phyloP scores from a whole-genome alignment of 495 filamentous ascomycete species.

The Neurospora discreta region DNA sequence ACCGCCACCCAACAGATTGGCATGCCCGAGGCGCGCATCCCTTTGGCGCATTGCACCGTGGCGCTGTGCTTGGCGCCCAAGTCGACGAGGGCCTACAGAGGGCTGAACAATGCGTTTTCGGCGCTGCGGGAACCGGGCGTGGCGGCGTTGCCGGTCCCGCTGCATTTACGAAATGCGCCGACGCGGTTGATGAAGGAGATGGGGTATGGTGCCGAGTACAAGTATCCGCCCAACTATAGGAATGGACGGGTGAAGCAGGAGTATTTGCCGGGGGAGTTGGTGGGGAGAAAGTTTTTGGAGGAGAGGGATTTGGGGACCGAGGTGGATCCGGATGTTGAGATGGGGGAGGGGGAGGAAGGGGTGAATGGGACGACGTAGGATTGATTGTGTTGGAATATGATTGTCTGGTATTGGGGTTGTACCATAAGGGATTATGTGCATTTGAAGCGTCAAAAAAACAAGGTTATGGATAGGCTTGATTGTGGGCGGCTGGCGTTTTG shows the following conservation, averaged over 20 bases:
- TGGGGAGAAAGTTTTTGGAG: slow-evolving; percentile 64
- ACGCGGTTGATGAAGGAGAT: slow-evolving; percentile 88
- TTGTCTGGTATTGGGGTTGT: too few species aligned
- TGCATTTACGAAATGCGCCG: slow-evolving; percentile 85
- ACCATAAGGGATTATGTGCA: neutral
- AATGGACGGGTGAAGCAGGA: slow-evolving; percentile 82
- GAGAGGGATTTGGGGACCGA: slow-evolving; percentile 68
- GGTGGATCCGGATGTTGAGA: slow-evolving; percentile 50
- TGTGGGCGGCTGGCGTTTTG: neutral
- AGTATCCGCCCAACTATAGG: slow-evolving; percentile 85
- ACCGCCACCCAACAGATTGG: slow-evolving; percentile 82
- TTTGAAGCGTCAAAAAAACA: neutral
- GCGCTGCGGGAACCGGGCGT: slow-evolving; percentile 68
- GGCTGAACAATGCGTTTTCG: slow-evolving; percentile 63
- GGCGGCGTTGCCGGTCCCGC: slow-evolving; percentile 65
- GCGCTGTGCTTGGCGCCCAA: slow-evolving; percentile 76
- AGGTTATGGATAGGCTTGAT: neutral
- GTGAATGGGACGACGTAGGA: neutral
- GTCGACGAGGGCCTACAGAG: slow-evolving; percentile 76
- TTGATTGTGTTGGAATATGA: neutral
- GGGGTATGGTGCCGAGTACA: slow-evolving; percentile 83
- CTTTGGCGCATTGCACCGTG: slow-evolving; percentile 75
- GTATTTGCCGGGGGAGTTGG: slow-evolving; percentile 70
- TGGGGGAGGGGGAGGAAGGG: slow-evolving; percentile 6
- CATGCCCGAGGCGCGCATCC: slow-evolving; percentile 89